Base-by-base conservation (phyloP, 179 eudicot genomes). In the Camellia oleifera region DNA sequence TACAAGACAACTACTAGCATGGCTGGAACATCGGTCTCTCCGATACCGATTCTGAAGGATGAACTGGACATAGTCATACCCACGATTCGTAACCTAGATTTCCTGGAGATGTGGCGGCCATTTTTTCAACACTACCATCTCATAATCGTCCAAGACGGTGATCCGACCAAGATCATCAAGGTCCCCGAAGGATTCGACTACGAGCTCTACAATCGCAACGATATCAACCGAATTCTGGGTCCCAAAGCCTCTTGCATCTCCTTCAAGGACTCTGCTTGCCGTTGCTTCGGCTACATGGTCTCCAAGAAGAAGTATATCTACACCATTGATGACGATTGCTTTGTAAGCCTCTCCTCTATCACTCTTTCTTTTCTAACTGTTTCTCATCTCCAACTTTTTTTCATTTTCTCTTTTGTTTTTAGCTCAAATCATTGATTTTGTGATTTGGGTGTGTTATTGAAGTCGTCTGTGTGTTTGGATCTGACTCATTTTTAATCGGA, bases 71-170 rank as follows among this genome's bases (percentile, higher is more conserved):
- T 77, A 5, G 77, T 72, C n/a, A 79, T 71, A n/a, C 82, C 82
- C 40, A 79, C 82, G 1, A 71, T 79, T 23, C 56, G 82, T 52
- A 79, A 79, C 82, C 82, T 79, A 7, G 82, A 79, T 71, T 79
- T 79, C 61, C 77, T 79, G 7, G 82, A 79, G 69, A 79, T 79
- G 82, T 79, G 82, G 82, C 52, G 82, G 20, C 82, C 77, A 9
- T 80, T 72, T 12, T 80, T 80, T 61, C 61, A 72, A 12, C 78
- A 15, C 1, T 80, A 80, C 56, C 92, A 80, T 86, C 89, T 46
- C 85, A 82, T 64, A 72, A 80, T 72, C 57, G 92, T 86, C 84
- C 90, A 89, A 48, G 90, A 87, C 69, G 82, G 82, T 17, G 82
- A 80, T 60, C 82, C 82, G 10, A 62, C 64, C 5, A 80, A 80